phyloP scores from a whole-genome alignment of 805 yeast species.

The Sungouiella thailandica region DNA sequence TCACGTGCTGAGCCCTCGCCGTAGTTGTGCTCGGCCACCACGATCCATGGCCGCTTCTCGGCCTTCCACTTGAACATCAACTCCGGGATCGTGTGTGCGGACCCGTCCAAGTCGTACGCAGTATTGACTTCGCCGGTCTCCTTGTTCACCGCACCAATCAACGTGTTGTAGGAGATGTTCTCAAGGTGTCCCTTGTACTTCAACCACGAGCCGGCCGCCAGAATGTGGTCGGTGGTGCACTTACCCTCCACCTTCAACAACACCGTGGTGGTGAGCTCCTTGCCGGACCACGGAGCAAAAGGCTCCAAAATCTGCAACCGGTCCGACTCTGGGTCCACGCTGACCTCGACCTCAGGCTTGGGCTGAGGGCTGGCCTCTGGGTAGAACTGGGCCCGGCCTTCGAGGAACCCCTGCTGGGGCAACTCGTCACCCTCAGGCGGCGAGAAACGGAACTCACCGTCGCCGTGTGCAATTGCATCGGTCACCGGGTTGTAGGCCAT shows the following conservation, averaged over 20 bases:
- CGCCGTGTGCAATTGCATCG: constrained; percentile 67
- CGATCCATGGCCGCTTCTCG: constrained; percentile 83
- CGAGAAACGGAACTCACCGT: constrained; percentile 74
- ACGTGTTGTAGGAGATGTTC: constrained; percentile 89
- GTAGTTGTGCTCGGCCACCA: constrained; percentile 95
- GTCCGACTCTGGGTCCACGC: constrained; percentile 83
- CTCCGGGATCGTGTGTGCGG: constrained; percentile 81
- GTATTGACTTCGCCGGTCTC: constrained; percentile 95
- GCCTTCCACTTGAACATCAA: constrained; percentile 94
- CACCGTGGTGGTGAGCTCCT: constrained; percentile 73
- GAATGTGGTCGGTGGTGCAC: constrained; percentile 97
- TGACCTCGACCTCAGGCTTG: constrained; percentile 51
- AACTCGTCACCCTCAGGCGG: constrained; percentile 83
- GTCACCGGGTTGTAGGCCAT: constrained; percentile 87
- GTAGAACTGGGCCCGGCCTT: constrained; percentile 71
- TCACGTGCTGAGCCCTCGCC: constrained; percentile 99
- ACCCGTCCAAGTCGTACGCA: constrained; percentile 83
- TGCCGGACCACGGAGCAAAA: constrained; percentile 78
- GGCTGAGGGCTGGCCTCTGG: constrained; percentile 69
- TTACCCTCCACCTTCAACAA: constrained; percentile 92
- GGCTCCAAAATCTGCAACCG: constrained; percentile 90
- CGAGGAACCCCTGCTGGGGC: constrained; percentile 71
- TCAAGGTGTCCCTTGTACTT: constrained; percentile 97
- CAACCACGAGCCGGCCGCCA: constrained; percentile 98
- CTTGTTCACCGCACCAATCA: constrained; percentile 94